Conservation (phyloP, 169 alveolate species). For the Cryptosporidium felis region DNA sequence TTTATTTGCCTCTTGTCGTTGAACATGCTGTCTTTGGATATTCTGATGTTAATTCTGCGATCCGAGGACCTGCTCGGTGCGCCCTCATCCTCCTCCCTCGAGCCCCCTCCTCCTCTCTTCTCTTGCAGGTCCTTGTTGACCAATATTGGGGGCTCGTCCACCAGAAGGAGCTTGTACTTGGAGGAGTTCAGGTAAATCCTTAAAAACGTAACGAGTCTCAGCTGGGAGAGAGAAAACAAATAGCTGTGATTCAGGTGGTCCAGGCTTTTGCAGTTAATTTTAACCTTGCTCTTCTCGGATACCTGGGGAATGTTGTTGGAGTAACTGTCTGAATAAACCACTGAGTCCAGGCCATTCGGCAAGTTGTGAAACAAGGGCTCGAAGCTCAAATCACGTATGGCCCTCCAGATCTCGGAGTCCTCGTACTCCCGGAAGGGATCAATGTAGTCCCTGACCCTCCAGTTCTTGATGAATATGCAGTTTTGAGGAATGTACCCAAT, state of each 20-base stretch:
- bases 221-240: constrained; percentile 32
- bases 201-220: constrained; percentile 23
- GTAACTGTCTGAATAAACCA: constrained; percentile 21
- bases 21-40: too few species aligned
- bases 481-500: constrained; percentile 63
- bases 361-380: constrained; percentile 22
- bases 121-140: background rate
- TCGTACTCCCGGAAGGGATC: constrained; percentile 32
- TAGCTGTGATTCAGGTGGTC: background rate
- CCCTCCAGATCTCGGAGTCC: constrained; percentile 52
- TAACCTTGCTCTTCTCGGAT: background rate
- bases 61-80: too few species aligned
- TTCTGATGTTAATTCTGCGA: too few species aligned
- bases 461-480: constrained; percentile 32
- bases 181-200: constrained; percentile 52
- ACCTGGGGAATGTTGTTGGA: background rate
- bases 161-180: background rate
- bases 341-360: constrained; percentile 39
- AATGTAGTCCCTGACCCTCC: constrained; percentile 61
- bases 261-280: background rate
- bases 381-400: constrained; percentile 17
- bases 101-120: too few species aligned
- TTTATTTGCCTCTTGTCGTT: background rate
- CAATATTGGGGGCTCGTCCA: constrained; percentile 58
- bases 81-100: too few species aligned